These are phyloP conservation scores for Colletotrichum abscissum DNA, from an alignment of 2,329 filamentous ascomycete species.

Conservation along the genomic window DNA sequence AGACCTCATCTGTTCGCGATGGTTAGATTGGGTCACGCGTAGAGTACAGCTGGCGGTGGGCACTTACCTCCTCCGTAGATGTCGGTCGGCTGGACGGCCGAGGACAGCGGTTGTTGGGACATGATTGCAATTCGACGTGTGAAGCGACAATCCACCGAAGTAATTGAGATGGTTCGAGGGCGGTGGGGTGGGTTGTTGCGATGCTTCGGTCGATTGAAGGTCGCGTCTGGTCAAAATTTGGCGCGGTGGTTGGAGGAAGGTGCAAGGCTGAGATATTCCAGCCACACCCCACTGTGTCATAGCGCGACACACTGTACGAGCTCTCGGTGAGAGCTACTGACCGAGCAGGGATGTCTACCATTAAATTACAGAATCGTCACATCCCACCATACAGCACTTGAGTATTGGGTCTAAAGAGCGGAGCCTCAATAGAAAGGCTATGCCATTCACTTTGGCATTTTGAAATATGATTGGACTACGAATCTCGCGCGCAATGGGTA, in stretches of 20 bases:
- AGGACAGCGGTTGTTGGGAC: slow-evolving; percentile 67
- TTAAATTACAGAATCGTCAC: neutral
- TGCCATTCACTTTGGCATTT: neutral
- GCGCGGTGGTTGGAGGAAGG: slow-evolving; percentile 33
- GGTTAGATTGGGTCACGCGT: slow-evolving; percentile 10
- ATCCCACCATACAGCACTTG: neutral
- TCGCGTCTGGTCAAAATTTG: slow-evolving; percentile 29
- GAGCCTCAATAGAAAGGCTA: neutral
- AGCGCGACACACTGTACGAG: slow-evolving; percentile 32
- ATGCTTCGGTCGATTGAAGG: slow-evolving; percentile 24
- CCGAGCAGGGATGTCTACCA: neutral
- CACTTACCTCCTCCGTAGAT: slow-evolving; percentile 71
- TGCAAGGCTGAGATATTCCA: slow-evolving; percentile 37
- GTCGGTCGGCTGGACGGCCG: slow-evolving; percentile 69
- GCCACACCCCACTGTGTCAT: slow-evolving; percentile 30
- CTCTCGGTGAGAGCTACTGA: slow-evolving; percentile 29
- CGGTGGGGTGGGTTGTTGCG: slow-evolving; percentile 22
- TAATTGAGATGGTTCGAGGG: slow-evolving; percentile 16
- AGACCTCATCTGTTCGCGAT: slow-evolving; percentile 83
- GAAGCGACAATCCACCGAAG: slow-evolving; percentile 19
- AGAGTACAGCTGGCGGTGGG: slow-evolving; percentile 19
- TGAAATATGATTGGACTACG: neutral
- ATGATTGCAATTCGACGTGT: slow-evolving; percentile 47
- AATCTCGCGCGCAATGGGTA: neutral
- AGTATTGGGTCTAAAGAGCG: neutral